Evolutionary conservation across 2,329 filamentous ascomycete genomes (phyloP).

Genomic region (Sclerotinia subarctica): DNA sequence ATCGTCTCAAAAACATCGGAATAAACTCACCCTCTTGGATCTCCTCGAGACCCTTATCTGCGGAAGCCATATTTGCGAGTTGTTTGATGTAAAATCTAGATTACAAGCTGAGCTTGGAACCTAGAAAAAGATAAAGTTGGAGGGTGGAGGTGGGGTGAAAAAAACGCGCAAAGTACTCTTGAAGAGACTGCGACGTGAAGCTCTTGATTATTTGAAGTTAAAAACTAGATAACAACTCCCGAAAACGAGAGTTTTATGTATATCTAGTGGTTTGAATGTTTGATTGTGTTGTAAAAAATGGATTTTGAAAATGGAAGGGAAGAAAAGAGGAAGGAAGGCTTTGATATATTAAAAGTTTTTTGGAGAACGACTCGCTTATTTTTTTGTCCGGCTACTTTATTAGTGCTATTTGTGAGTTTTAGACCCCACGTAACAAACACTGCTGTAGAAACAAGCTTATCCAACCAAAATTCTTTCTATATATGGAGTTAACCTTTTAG

Average conservation of each 20-base stretch:
- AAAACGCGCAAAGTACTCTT: conserved; percentile 36
- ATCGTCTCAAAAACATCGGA: background rate
- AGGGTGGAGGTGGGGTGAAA: conserved; percentile 33
- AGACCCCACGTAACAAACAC: background rate
- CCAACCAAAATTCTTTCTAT: background rate
- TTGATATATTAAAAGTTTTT: conserved; percentile 15
- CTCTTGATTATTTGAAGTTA: conserved; percentile 33
- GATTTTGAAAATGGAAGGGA: background rate
- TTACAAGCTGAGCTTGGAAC: conserved; percentile 78
- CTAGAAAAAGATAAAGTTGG: conserved; percentile 48
- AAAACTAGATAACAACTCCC: conserved; percentile 51
- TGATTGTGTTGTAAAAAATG: conserved; percentile 21
- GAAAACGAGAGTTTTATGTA: conserved; percentile 39
- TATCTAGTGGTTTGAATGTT: conserved; percentile 34
- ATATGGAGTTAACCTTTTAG: background rate
- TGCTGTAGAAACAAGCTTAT: background rate
- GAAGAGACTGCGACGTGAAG: conserved; percentile 36
- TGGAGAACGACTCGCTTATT: conserved; percentile 12
- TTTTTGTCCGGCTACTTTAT: conserved; percentile 5
- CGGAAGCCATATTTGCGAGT: conserved; percentile 88
- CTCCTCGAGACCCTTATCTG: conserved; percentile 96
- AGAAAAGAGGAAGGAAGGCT: background rate
- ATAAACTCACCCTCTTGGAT: conserved; percentile 78
- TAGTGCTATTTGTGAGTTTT: background rate
- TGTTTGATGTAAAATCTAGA: conserved; percentile 54